Evolutionary conservation across 2,329 filamentous ascomycete species (phyloP).

Genomic region (Calonectria hongkongensis): DNA sequence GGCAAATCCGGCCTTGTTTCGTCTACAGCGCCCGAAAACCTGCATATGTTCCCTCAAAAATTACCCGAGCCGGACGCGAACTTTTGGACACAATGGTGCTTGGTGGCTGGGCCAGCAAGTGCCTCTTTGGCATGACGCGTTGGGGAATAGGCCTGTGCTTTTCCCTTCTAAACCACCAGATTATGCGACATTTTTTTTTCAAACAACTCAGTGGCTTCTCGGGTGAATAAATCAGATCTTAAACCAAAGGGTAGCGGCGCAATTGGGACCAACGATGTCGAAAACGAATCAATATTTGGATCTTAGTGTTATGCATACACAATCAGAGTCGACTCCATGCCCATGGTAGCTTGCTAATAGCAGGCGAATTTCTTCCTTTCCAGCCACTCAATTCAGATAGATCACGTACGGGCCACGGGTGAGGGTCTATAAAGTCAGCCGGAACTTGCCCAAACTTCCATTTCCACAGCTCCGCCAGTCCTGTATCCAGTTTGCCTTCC

Average conservation of each 20-base stretch:
- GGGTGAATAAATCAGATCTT: too few species aligned
- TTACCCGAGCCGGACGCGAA: not conserved
- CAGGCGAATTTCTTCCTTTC: slow-evolving; percentile 49
- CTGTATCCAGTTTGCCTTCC: slow-evolving; percentile 60
- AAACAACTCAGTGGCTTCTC: too few species aligned
- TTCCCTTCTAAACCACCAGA: too few species aligned
- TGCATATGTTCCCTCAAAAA: not conserved
- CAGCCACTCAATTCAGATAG: slow-evolving; percentile 47
- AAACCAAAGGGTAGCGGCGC: too few species aligned
- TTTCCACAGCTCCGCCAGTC: slow-evolving; percentile 63
- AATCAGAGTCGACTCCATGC: slow-evolving; percentile 49
- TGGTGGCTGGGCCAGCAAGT: not conserved
- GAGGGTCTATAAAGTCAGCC: slow-evolving; percentile 47
- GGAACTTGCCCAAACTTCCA: slow-evolving; percentile 49
- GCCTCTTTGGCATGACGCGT: too few species aligned
- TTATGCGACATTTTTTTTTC: too few species aligned
- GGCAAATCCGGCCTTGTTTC: not conserved
- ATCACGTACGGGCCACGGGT: slow-evolving; percentile 48
- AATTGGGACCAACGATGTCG: too few species aligned
- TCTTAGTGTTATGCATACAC: not conserved
- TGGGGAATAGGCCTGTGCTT: too few species aligned
- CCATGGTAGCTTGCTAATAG: slow-evolving; percentile 49
- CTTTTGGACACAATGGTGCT: not conserved
- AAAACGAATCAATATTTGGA: too few species aligned
- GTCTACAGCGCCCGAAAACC: not conserved